These are phyloP conservation scores for Rhinocladiella mackenziei DNA, from an alignment of 2,329 filamentous ascomycete genomes.

Conservation along the genomic window DNA sequence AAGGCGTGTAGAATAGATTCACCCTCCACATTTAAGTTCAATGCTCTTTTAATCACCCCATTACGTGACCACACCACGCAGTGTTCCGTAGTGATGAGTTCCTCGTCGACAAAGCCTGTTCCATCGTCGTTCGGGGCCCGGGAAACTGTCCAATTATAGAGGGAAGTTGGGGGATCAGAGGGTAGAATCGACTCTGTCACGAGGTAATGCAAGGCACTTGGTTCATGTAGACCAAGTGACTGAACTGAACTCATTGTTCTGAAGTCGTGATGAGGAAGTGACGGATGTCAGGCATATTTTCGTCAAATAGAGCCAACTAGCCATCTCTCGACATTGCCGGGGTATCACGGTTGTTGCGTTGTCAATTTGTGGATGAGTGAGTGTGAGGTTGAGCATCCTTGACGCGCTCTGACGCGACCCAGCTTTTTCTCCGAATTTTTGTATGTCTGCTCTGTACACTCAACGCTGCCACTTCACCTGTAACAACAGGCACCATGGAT, in stretches of 20 bases:
- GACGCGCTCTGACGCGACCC: too few relatives aligned
- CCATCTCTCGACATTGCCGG: too few relatives aligned
- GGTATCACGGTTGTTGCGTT: too few relatives aligned
- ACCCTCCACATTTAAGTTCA: conserved; percentile 80
- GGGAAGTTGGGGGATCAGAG: conserved; percentile 58
- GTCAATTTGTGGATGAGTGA: too few relatives aligned
- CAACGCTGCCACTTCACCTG: background rate
- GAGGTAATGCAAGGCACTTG: conserved; percentile 76
- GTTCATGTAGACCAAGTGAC: conserved; percentile 87
- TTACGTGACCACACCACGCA: conserved; percentile 88
- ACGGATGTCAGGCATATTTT: too few relatives aligned
- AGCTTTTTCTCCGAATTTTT: background rate
- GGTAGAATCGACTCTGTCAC: conserved; percentile 74
- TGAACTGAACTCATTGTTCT: conserved; percentile 76
- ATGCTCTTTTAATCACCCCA: conserved; percentile 77
- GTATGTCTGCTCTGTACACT: background rate
- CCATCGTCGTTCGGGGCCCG: conserved; percentile 43
- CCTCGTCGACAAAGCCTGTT: conserved; percentile 60
- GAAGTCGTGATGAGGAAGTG: conserved; percentile 1
- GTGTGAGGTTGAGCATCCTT: too few relatives aligned
- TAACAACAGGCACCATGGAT: conserved; percentile 27
- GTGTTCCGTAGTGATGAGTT: conserved; percentile 69
- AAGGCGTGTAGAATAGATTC: conserved; percentile 82
- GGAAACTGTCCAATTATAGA: conserved; percentile 63
- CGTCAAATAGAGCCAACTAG: too few relatives aligned